Conservation (phyloP, 2,329 filamentous ascomycete species). For the Scedosporium apiospermum region DNA sequence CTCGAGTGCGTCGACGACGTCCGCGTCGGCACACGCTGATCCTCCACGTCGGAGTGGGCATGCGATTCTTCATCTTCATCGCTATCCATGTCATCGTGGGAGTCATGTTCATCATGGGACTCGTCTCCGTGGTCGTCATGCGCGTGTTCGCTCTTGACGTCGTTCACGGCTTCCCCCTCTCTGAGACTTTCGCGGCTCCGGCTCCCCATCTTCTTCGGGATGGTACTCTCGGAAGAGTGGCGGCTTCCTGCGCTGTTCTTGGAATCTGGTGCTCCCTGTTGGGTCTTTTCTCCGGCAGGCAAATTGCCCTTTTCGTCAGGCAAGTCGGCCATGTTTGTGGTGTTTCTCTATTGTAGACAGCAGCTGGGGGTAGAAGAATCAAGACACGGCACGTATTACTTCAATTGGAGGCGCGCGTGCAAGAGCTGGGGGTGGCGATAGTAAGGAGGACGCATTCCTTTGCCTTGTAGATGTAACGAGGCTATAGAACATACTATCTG, state of each 20-base stretch:
- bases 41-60: neutral
- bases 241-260: neutral
- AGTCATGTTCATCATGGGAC: neutral
- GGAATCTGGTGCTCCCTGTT: neutral
- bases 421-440: neutral
- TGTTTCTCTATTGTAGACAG: neutral
- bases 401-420: neutral
- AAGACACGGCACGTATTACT: neutral
- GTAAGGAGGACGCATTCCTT: neutral
- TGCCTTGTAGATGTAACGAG: neutral
- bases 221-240: neutral
- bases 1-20: slow-evolving; percentile 3
- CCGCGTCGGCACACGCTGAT: neutral
- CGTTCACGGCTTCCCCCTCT: neutral
- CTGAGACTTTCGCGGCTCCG: neutral
- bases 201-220: neutral
- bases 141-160: slow-evolving; percentile 2
- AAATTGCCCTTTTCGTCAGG: neutral
- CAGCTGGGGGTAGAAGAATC: neutral
- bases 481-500: neutral
- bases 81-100: neutral
- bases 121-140: neutral
- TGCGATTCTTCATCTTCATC: slow-evolving; percentile 3
- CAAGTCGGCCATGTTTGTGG: neutral
- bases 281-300: neutral